Base-by-base conservation (phyloP, 371 early-diverging fungal genomes). In the Mortierella sp. region DNA sequence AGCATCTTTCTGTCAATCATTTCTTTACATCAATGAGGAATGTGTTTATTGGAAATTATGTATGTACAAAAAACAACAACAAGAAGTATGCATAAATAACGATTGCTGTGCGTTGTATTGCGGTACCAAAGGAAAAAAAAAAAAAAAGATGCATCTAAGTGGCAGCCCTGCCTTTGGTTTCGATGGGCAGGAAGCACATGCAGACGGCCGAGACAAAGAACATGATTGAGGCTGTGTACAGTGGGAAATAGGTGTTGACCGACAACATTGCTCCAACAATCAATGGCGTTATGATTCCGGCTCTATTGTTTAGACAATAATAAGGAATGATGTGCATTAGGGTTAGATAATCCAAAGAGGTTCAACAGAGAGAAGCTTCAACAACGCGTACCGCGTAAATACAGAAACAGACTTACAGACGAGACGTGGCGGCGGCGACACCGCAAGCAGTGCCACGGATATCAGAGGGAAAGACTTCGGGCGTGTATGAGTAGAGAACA, bases 401-500 rank as follows among this genome's bases (percentile, higher is more conserved):
- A 71, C 35, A 12, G 8, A 32, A 44, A 46, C 56, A 29, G 63
- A 78, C 81, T 84, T 85, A 89, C 78, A 96, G 90, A 55, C 97
- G 92, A 2, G 94, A 93, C 27, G 95, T 87, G 1, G 96, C 96
- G 2, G 96, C 95, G 0, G 96, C 95, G 16, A 94, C 92, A 6
- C 97, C 97, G 35, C 93, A 93, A 2, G 95, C 96, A 3, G 96
- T 96, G 41, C 96, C 97, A 11, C 97, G 91, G 18, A 95, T 90
- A 14, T 90, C 88, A 0, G 96, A 91, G 29, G 92, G 92, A 83
- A 97, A 97, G 32, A 96, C 96, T 77, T 97, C 97, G 0, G 97
- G 97, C n/a, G 97, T 96, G 75, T 96, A 97, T 0, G 95, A 93
- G 81, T 97, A 97, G 7, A 95, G 92, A 41, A 95, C 95, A 3